Percentiles rank a stretch among this genome's conserved stretches.
Evolutionary conservation across 495 filamentous ascomycete species (phyloP).

Genomic region (Aspergillus wentii): DNA sequence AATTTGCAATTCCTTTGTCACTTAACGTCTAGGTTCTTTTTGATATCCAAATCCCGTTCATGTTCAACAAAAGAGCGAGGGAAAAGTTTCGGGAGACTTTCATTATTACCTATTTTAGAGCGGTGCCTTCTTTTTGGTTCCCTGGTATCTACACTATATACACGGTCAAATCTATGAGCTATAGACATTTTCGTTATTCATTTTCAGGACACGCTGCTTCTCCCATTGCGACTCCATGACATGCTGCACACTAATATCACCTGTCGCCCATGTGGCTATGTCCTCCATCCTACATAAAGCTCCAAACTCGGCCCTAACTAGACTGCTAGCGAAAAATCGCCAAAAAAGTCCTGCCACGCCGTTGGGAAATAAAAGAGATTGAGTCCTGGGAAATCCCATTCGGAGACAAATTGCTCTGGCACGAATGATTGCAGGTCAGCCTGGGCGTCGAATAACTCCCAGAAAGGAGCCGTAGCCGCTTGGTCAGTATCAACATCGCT

Average conservation of each 20-base stretch:
- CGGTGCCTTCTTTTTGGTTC: constrained; percentile 1
- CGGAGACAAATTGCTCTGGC: constrained; percentile 46
- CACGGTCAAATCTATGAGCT: too few relatives aligned
- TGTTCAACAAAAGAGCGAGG: constrained; percentile 15
- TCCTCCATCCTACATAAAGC: not conserved
- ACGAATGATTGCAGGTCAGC: constrained; percentile 47
- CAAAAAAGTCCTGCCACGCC: constrained; percentile 40
- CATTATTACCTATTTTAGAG: constrained; percentile 1
- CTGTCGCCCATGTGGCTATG: too few relatives aligned
- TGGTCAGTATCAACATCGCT: constrained; percentile 10
- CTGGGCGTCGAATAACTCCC: constrained; percentile 41
- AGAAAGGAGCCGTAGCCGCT: constrained; percentile 23
- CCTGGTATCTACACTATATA: not conserved
- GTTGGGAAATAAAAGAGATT: constrained; percentile 49
- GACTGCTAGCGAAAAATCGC: constrained; percentile 31
- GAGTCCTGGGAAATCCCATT: constrained; percentile 51
- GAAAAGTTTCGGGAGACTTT: constrained; percentile 19
- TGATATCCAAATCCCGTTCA: constrained; percentile 29
- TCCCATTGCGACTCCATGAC: too few relatives aligned
- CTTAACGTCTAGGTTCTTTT: constrained; percentile 13
- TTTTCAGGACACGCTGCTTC: constrained; percentile 21
- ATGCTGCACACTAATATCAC: too few relatives aligned
- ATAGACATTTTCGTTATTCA: constrained; percentile 34
- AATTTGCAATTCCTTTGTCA: constrained; percentile 11
- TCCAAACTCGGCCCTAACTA: constrained; percentile 2